phyloP scores from a whole-genome alignment of 2,329 filamentous ascomycete species.

The Curvularia sp. region DNA sequence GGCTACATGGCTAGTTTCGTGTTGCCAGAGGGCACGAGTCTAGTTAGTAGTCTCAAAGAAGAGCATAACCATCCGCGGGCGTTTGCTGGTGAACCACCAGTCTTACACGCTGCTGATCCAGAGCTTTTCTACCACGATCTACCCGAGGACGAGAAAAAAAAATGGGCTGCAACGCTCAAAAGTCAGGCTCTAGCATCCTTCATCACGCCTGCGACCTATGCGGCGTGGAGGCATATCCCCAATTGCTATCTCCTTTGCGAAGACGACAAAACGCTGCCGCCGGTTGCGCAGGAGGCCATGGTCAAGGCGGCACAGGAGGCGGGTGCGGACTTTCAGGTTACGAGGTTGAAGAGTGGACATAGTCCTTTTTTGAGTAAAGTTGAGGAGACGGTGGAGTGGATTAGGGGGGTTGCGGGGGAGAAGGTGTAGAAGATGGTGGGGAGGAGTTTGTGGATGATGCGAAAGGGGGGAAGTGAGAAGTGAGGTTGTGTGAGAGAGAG shows the following conservation, averaged over 20 bases:
- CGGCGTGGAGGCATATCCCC: conserved; percentile 48
- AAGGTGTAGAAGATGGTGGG: neutral
- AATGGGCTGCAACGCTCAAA: conserved; percentile 37
- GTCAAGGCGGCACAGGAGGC: conserved; percentile 32
- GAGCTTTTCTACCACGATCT: conserved; percentile 43
- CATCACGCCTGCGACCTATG: conserved; percentile 31
- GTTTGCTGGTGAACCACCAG: neutral
- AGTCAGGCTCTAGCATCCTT: conserved; percentile 30
- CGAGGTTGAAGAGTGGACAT: conserved; percentile 47
- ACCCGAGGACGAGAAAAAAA: conserved; percentile 25
- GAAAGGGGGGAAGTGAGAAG: too few species aligned
- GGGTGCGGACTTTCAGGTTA: conserved; percentile 41
- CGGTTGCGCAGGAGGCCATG: conserved; percentile 43
- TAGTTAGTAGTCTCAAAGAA: conserved; percentile 20
- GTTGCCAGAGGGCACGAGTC: conserved; percentile 43
- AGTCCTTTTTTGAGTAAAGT: conserved; percentile 54
- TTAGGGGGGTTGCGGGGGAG: conserved; percentile 38
- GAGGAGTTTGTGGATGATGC: neutral
- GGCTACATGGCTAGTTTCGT: conserved; percentile 51
- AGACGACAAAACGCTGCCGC: conserved; percentile 46
- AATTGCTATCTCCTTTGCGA: conserved; percentile 49
- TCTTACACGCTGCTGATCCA: neutral
- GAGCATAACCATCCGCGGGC: neutral
- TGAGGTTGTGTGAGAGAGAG: too few species aligned
- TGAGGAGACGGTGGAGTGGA: conserved; percentile 41